Base-by-base conservation (phyloP, 2,329 filamentous ascomycete genomes). In the Endoconidiophora polonica region DNA sequence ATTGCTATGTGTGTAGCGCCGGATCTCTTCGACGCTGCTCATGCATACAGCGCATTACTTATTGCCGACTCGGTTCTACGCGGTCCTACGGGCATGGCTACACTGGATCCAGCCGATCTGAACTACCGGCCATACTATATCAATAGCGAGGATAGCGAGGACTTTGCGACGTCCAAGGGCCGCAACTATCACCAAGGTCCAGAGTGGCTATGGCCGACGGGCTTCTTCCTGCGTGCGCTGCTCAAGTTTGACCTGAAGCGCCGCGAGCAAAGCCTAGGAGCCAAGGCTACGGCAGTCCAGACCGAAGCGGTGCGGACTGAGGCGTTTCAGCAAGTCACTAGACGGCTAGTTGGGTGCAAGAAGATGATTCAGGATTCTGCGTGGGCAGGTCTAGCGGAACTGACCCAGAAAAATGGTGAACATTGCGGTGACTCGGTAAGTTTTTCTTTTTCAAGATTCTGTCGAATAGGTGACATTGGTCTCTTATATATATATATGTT, bases 151-250 rank as follows among this genome's bases (percentile, higher is more conserved):
- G 91, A 98, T 65, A 90, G 82, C 53, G 78, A 77, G 10, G 85
- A 96, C 63, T 96, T 95, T 60, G 77, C 85, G 9, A 96, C 90
- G 0, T 79, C 83, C 58, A 96, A 96, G 66, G 91, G 91, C 46
- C 76, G 91, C 51, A 98, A 96, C 66, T 98, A 98, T 66, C 91
- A 98, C 64, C 90, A 96, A 64, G 91, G 91, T 3, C 93, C 91
- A 0, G 91, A 98, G 64, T 98, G 91, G 91, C 68, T 95, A 22
- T 98, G 91, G 91, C 93, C 90, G 0, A 90, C 86, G 1, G 91
- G 91, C 3, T 98, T 87, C 70, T 98, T 94, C 72, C 71, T 95
- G 20, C 80, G 93, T 45, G 91, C 91, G 1, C 69, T 98, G 56
- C 73, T 98, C 55, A 84, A 87, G 63, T 96, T 96, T 59, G 87